Base-by-base conservation (phyloP, 768 basidiomycete species). In the Mycena crocata region DNA sequence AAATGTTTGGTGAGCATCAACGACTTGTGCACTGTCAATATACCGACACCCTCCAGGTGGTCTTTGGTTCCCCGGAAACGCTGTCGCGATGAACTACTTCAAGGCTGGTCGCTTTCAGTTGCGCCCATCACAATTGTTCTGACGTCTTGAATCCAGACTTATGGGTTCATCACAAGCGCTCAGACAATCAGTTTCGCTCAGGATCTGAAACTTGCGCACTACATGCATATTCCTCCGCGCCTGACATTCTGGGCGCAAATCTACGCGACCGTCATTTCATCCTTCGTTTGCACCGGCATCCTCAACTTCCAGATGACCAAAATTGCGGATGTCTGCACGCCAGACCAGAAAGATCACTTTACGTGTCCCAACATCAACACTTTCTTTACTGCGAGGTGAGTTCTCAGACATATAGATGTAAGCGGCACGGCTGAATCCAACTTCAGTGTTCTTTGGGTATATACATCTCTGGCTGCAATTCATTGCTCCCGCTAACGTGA, bases 351-450 rank as follows among this genome's bases (percentile, higher is more conserved):
- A 12, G 73, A 80, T 42, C 68, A 72, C 12, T 80, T 82, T 66
- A 77, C 74, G 5, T 82, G 80, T 68, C 77, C 79, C 3, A 75
- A 74, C 24, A 72, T 44, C 54, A 76, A 77, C 57, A 80, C 78
- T 31, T 83, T 83, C 75, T 79, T 80, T 74, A 81, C 82, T 5
- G 78, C 79, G 2, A 65, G 77, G 79, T 64, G 71, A 77, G 69
- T 80, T 72, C 46, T 45, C n/a, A 32, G 30, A 31, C 14, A n/a
- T n/a, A n/a, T n/a, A n/a, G n/a, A n/a, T n/a, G n/a, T n/a, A n/a
- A n/a, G n/a, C n/a, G n/a, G n/a, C n/a, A n/a, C n/a, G n/a, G n/a
- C n/a, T n/a, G n/a, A n/a, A n/a, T n/a, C n/a, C n/a, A n/a, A n/a
- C 3, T 58, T 24, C 24, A 60, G 59, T 17, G 49, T 60, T 23